These are phyloP conservation scores for Psilocybe tampanensis DNA, from an alignment of 768 basidiomycete species.

Conservation along the genomic window DNA sequence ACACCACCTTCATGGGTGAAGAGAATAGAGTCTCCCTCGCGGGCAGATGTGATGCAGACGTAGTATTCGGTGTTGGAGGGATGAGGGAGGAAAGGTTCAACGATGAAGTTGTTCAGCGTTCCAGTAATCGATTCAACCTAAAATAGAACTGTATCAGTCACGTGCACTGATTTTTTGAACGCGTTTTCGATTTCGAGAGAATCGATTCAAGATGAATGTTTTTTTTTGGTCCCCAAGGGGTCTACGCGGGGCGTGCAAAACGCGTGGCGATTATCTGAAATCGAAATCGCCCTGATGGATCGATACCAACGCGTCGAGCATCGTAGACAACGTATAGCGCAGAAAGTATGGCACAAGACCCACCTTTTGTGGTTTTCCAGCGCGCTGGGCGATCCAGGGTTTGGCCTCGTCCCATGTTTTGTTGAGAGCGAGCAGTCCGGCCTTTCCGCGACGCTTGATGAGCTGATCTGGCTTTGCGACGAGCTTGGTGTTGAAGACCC, in stretches of 20 bases:
- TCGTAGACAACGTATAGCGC: constrained; percentile 17
- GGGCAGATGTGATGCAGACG: constrained; percentile 95
- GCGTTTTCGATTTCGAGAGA: constrained; percentile 13
- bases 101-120: constrained; percentile 95
- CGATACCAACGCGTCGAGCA: constrained; percentile 15
- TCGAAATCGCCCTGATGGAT: constrained; percentile 19
- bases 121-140: constrained; percentile 95
- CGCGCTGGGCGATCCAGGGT: constrained; percentile 83
- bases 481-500: constrained; percentile 86
- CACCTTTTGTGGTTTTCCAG: constrained; percentile 92
- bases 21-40: constrained; percentile 94
- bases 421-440: constrained; percentile 92
- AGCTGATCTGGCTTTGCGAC: constrained; percentile 98
- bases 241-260: background rate
- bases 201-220: background rate
- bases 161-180: constrained; percentile 19
- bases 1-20: constrained; percentile 99
- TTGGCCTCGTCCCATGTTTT: constrained; percentile 88
- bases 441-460: constrained; percentile 99
- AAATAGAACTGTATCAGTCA: constrained; percentile 20
- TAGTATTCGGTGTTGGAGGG: constrained; percentile 95
- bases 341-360: constrained; percentile 29
- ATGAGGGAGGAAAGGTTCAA: constrained; percentile 99
- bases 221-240: background rate
- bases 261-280: constrained; percentile 7